Conservation (phyloP, 1,284 basidiomycete genomes). For the Mycena citricolor region DNA sequence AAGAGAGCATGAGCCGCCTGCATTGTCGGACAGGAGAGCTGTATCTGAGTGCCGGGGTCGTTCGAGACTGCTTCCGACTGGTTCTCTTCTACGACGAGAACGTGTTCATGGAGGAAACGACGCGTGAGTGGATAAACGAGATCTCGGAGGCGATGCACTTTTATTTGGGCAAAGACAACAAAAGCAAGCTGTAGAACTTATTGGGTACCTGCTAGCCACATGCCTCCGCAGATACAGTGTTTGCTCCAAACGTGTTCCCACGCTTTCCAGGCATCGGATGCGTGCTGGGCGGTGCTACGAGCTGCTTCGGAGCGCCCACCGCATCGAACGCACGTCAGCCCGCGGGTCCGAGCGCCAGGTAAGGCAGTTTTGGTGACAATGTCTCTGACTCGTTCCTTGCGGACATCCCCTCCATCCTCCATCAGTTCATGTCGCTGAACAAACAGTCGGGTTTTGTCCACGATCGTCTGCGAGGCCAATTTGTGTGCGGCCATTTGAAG, state of each 20-base stretch:
- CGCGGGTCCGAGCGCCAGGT: conserved; percentile 34
- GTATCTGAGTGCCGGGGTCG: conserved; percentile 44
- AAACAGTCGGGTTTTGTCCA: conserved; percentile 66
- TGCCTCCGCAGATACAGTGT: conserved; percentile 70
- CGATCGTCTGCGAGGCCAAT: conserved; percentile 45
- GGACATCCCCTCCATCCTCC: conserved; percentile 47
- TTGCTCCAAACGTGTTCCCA: conserved; percentile 63
- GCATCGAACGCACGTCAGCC: conserved; percentile 58
- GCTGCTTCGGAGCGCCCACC: conserved; percentile 53
- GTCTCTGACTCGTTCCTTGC: conserved; percentile 51
- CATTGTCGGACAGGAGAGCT: conserved; percentile 47
- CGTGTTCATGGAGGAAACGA: conserved; percentile 37
- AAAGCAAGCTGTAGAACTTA: conserved; percentile 19
- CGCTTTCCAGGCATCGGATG: conserved; percentile 50
- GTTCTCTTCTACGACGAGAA: conserved; percentile 41
- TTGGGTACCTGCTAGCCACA: conserved; percentile 41
- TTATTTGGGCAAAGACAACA: conserved; percentile 34
- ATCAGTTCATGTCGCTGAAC: conserved; percentile 67
- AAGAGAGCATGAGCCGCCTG: conserved; percentile 27
- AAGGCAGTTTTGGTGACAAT: conserved; percentile 60
- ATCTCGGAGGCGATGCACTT: conserved; percentile 36
- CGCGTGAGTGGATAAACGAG: conserved; percentile 46
- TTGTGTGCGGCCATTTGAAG: conserved; percentile 46
- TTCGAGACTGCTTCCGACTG: conserved; percentile 33
- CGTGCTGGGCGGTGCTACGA: conserved; percentile 31